Conservation (phyloP, 495 filamentous ascomycete species). For the Trichoderma asperelloides region DNA sequence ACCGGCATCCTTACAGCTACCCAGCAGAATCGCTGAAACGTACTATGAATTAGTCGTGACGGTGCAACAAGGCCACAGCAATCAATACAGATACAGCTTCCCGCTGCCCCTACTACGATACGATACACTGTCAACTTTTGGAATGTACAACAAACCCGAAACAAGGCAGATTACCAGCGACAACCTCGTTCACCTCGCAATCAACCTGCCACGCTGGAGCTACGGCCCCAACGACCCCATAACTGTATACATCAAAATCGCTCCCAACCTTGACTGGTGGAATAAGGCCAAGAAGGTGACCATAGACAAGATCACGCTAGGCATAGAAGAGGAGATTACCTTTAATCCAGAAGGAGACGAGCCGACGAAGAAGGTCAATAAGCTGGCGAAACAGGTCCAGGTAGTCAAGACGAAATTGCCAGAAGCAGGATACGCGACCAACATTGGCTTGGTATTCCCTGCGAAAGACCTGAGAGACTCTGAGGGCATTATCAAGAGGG, state of each 20-base stretch:
- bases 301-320: slow-evolving; percentile 86
- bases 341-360: slow-evolving; percentile 99
- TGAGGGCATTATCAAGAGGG: slow-evolving; percentile 79
- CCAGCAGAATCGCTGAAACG: slow-evolving; percentile 88
- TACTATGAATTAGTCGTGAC: slow-evolving; percentile 94
- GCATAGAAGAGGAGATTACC: slow-evolving; percentile 93
- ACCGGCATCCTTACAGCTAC: slow-evolving; percentile 82
- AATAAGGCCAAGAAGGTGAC: slow-evolving; percentile 84
- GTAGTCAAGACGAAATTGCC: slow-evolving; percentile 72
- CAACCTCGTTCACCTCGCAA: slow-evolving; percentile 83
- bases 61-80: slow-evolving; percentile 78
- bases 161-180: slow-evolving; percentile 75
- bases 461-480: slow-evolving; percentile 80
- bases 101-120: slow-evolving; percentile 87
- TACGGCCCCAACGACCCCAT: slow-evolving; percentile 95
- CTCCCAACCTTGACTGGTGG: slow-evolving; percentile 86
- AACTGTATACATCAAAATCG: slow-evolving; percentile 86
- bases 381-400: slow-evolving; percentile 75
- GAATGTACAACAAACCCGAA: slow-evolving; percentile 98
- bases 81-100: slow-evolving; percentile 83
- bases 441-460: slow-evolving; percentile 84
- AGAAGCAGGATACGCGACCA: slow-evolving; percentile 80
- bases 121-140: slow-evolving; percentile 94
- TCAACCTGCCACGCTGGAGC: slow-evolving; percentile 88
- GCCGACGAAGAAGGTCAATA: slow-evolving; percentile 81